These are phyloP conservation scores for Juglanconis sp. DNA, from an alignment of 2,329 filamentous ascomycete species.

Conservation along the genomic window DNA sequence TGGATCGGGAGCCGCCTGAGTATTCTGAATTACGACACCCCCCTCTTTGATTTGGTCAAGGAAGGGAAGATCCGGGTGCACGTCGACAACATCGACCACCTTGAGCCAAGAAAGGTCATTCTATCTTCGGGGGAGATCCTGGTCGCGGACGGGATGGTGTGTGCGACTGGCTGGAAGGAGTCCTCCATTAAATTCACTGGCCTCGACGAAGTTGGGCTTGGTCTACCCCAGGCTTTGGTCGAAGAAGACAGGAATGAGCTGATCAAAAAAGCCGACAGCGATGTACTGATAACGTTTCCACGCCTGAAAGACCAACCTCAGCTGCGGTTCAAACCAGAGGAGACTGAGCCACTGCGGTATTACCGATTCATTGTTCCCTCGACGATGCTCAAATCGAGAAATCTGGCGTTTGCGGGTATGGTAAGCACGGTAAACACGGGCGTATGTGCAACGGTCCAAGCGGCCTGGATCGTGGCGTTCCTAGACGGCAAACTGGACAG, in stretches of 20 bases:
- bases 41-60: conserved; percentile 49
- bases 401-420: conserved; percentile 14
- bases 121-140: conserved; percentile 40
- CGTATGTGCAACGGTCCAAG: conserved; percentile 35
- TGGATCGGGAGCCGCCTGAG: conserved; percentile 50
- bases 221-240: not conserved
- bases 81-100: conserved; percentile 41
- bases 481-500: conserved; percentile 46
- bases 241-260: conserved; percentile 8
- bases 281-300: conserved; percentile 3
- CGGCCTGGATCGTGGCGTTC: conserved; percentile 57
- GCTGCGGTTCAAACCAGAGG: conserved; percentile 2
- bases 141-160: conserved; percentile 44
- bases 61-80: conserved; percentile 45
- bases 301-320: conserved; percentile 9
- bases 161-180: conserved; percentile 50
- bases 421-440: conserved; percentile 30
- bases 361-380: conserved; percentile 18
- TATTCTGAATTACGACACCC: conserved; percentile 51
- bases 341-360: conserved; percentile 4
- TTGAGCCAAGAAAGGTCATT: conserved; percentile 37
- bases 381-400: not conserved
- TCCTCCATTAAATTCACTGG: conserved; percentile 40
- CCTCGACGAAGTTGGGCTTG: conserved; percentile 8
- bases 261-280: conserved; percentile 4